Base-by-base conservation (phyloP, 805 yeast genomes). In the Yamadazyma endophytica region DNA sequence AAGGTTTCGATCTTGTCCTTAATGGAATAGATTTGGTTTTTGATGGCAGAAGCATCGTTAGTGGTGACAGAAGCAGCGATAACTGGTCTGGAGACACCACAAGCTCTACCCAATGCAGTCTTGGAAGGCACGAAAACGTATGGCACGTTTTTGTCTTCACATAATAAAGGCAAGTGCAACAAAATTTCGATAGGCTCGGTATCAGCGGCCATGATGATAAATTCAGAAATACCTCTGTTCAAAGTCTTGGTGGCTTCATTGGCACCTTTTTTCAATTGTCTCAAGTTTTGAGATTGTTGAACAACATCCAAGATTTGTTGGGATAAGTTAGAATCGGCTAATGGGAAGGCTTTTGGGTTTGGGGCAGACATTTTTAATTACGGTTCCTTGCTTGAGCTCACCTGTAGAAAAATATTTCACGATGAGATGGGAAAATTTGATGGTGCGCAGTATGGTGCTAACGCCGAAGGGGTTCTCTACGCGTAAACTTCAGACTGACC, bases 51-150 rank as follows among this genome's bases (percentile, higher is more conserved):
- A 55, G 96, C 95, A 60, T 92, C 99, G 72, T 92, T 92, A 49
- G 97, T 79, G 62, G 99, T 92, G 61, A 92, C 92, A 43, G 95
- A 83, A 45, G 97, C 97, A 59, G 98, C 95, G 62, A 92, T 90
- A 40, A 92, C 99, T 48, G 97, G 97, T 78, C 99, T 85, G 36
- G 97, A 87, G 44, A 92, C 98, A 73, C 99, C 99, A 74, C 98
- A 92, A 55, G 98, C 97, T 75, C 99, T 86, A 66, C 99, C 99
- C 54, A 92, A 76, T 44, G 98, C 98, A 58, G 92, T 80, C 77
- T 92, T 90, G 52, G 97, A 88, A 49, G 99, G 97, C 47, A 92
- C 97, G 50, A 92, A 92, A 45, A 92, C 97, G 75, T 92, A 92
- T 44, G 98, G 97, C 49, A 92, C 98, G 75, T 92, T 92, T 78